Percentiles rank a stretch among this genome's conserved stretches.
Evolutionary conservation across 202 grass and related monocot genomes (phyloP).

Genomic region (Panicum virgatum): DNA sequence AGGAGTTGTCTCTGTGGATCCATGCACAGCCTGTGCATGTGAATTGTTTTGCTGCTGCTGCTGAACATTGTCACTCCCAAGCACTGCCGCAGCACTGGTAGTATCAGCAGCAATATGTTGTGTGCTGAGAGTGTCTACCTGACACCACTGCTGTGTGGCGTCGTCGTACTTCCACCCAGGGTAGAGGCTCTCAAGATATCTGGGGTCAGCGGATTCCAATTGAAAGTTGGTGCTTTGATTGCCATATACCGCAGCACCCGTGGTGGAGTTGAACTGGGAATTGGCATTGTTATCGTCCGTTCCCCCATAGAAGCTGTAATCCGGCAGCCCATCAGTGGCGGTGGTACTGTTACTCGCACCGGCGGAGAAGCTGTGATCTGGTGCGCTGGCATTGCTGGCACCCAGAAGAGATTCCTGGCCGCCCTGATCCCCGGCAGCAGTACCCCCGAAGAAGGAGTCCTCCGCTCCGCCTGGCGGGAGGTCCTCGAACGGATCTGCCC

Average conservation of each 20-base stretch:
- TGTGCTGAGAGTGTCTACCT: slow-evolving; percentile 37
- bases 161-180: slow-evolving; percentile 81
- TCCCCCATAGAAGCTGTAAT: not conserved
- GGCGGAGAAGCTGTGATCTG: not conserved
- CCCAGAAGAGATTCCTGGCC: not conserved
- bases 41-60: slow-evolving; percentile 49
- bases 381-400: not conserved
- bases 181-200: slow-evolving; percentile 67
- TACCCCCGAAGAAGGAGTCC: slow-evolving; percentile 4
- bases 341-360: not conserved
- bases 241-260: not conserved
- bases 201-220: slow-evolving; percentile 41
- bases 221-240: slow-evolving; percentile 11
- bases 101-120: slow-evolving; percentile 11
- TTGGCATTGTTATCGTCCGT: not conserved
- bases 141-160: slow-evolving; percentile 69
- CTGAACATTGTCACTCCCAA: slow-evolving; percentile 8
- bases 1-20: not conserved
- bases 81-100: not conserved
- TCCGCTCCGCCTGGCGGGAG: slow-evolving; percentile 24
- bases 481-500: slow-evolving; percentile 39
- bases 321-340: not conserved
- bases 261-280: slow-evolving; percentile 18
- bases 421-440: not conserved
- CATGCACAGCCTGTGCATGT: slow-evolving; percentile 4